Evolutionary conservation across 352 stramenopile species (phyloP), one percentile per base, ranked within the genome.

Genomic region (Phytophthora capsici): DNA sequence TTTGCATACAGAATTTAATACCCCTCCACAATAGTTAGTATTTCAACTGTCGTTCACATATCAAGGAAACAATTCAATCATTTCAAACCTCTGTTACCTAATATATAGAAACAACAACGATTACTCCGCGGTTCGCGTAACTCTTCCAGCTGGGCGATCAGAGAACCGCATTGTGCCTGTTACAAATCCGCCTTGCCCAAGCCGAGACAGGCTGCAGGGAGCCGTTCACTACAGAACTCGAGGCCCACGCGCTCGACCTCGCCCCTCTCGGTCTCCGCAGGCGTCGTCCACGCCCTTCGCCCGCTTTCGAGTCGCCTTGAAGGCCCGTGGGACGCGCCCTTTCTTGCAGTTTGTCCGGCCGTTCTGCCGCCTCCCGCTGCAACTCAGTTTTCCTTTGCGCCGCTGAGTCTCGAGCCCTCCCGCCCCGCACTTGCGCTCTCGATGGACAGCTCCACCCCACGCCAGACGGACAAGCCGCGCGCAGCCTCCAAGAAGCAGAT

Each of bases 291-390:
- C 19, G 38, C 28, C 10, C 28, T 34, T 34, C 28, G 9, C 8
- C 16, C 48, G 26, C 38, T 54, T 60, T 66, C 22, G 38, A 63
- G 55, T 63, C 41, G 25, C 37, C 14, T 22, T 6, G 25, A 28
- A 28, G 25, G 30, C 36, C 47, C 47, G 62, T 70, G 62, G 54
- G 62, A 70, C 62, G 44, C 26, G 22, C 17, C 63, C 63, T 67
- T 71, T 68, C 50, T 63, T 50, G 30, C 36, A 36, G 54, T 54
- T 16, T 53, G 20, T 38, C 25, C 55, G 48, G 48, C 48, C 48
- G 63, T 50, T 71, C 62, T 70, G 62, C 46, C 40, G 34, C 10
- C 38, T 34, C 28, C 28, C 28, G 28, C 28, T 19, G 41, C 52
- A 61, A 37, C 53, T 53, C 26, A 52, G 41, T 38, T 30, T 38